Conservation (phyloP, 1,284 basidiomycete species). For the Austropuccinia psidii region DNA sequence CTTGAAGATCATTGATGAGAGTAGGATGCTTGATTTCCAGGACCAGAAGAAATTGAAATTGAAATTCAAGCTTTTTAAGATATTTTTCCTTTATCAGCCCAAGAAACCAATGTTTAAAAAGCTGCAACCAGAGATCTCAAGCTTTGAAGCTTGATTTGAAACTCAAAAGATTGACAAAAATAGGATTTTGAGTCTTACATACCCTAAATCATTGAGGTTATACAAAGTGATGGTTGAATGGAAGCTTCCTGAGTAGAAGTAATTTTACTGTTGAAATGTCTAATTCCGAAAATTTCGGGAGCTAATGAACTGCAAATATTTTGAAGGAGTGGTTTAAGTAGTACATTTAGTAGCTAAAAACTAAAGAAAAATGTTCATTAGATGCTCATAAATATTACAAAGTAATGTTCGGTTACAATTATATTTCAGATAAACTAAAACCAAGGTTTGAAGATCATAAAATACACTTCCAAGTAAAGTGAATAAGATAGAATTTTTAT, state of each 20-base stretch:
- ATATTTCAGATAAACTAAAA: conserved; percentile 96
- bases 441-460: conserved; percentile 88
- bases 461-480: conserved; percentile 71
- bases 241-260: conserved; percentile 37
- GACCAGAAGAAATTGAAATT: conserved; percentile 46
- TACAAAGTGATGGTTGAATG: conserved; percentile 60
- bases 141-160: conserved; percentile 73
- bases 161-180: conserved; percentile 62
- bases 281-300: conserved; percentile 17
- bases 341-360: conserved; percentile 66
- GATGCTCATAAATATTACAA: conserved; percentile 96
- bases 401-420: conserved; percentile 86
- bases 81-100: conserved; percentile 54
- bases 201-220: conserved; percentile 55
- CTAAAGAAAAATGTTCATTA: conserved; percentile 91
- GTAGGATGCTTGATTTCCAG: conserved; percentile 15
- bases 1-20: conserved; percentile 10
- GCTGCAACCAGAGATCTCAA: conserved; percentile 82
- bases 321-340: conserved; percentile 49
- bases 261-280: background rate
- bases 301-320: conserved; percentile 32
- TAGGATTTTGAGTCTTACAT: conserved; percentile 40
- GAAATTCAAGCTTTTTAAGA: conserved; percentile 43
- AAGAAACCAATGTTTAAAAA: conserved; percentile 75
- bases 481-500: conserved; percentile 85